Base-by-base conservation (phyloP, 2,329 filamentous ascomycete genomes). In the Aureobasidium leucospermi region DNA sequence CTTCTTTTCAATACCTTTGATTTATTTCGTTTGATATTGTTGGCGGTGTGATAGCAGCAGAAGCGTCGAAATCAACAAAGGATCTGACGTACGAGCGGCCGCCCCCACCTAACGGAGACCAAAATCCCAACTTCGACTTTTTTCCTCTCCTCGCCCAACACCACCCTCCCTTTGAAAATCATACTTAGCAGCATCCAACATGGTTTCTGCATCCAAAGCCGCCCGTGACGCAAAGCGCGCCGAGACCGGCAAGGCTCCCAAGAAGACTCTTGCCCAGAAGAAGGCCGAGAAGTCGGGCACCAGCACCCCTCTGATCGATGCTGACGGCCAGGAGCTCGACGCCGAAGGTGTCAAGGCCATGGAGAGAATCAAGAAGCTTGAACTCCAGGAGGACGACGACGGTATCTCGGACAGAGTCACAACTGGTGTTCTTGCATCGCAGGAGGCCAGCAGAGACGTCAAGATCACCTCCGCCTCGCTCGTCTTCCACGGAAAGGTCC, bases 351-450 rank as follows among this genome's bases (percentile, higher is more conserved):
- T 87, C 64, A 87, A 87, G 66, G 81, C 85, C 62, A 82, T 80
- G 67, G 84, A 86, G 67, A 90, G 93, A 79, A 86, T 96, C 65
- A 88, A 91, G 79, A 91, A 91, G 73, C 83, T 99, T 66, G 86
- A 89, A 46, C 82, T 92, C 58, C 95, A 99, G 79, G 88, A 96
- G 83, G 94, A 99, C 79, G 89, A 96, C 79, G 85, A 96, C 73
- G 94, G 94, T 71, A 82, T 99, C 65, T 97, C 94, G 13, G 94
- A 99, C 77, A 89, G 94, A 75, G 94, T 99, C 75, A 99, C 95
- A 63, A 99, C 94, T 62, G 94, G 94, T 84, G 94, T 99, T 60
- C 81, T 99, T 63, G 82, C 92, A 39, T 99, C 94, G 46, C 85
- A 93, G 64, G 76, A 83, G 64, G 81, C 89, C 67, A 95, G 89